Conservation (phyloP, 1,284 basidiomycete genomes). For the Phylloporus sp. region DNA sequence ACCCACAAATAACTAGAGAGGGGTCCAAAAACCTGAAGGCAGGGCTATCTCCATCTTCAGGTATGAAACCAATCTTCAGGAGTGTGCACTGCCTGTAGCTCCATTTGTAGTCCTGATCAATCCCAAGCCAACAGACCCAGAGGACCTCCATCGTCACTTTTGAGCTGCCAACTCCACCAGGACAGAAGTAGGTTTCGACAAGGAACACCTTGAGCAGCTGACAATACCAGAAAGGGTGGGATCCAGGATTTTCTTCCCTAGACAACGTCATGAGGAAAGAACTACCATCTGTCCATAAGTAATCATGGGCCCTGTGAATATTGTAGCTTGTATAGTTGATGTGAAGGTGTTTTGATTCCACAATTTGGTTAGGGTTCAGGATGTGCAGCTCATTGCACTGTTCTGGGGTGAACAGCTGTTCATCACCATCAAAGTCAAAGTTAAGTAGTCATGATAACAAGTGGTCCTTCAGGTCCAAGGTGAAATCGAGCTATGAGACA, state of each 20-base stretch:
- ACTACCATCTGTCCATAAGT: constrained; percentile 37
- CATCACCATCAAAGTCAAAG: not conserved
- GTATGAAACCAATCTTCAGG: constrained; percentile 23
- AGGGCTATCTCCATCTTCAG: not conserved
- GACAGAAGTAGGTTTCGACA: not conserved
- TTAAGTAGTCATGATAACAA: not conserved
- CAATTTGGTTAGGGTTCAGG: not conserved
- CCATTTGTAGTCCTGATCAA: constrained; percentile 11
- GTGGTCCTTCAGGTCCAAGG: no score
- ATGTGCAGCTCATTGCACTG: not conserved
- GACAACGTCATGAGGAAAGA: constrained; percentile 44
- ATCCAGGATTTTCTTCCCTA: constrained; percentile 26
- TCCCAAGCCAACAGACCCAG: not conserved
- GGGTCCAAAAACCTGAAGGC: constrained; percentile 25
- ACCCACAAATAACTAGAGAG: constrained; percentile 13
- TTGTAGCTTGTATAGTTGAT: constrained; percentile 7
- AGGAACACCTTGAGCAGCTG: constrained; percentile 10
- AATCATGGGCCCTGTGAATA: constrained; percentile 46
- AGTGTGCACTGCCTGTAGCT: constrained; percentile 5
- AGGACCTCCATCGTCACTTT: constrained; percentile 5
- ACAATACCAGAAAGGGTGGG: constrained; percentile 33
- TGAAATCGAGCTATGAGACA: not conserved
- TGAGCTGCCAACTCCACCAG: not conserved
- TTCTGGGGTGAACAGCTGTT: not conserved
- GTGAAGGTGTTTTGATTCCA: not conserved